These are phyloP conservation scores for Tolypocladium sp. DNA, from an alignment of 2,329 filamentous ascomycete species.

Conservation along the genomic window DNA sequence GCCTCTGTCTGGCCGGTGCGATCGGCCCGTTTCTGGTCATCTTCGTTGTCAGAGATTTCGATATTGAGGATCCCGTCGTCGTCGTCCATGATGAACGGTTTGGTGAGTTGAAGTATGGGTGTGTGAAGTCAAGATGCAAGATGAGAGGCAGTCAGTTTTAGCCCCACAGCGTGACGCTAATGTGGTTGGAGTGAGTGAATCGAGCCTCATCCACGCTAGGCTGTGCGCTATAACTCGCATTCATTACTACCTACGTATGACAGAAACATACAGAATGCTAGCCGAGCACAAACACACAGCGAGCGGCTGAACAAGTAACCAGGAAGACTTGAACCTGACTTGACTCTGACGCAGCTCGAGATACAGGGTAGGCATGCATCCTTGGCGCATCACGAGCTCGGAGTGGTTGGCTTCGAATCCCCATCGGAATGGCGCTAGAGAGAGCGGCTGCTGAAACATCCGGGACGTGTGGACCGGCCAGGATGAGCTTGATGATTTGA, in stretches of 20 bases:
- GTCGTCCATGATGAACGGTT: conserved; percentile 15
- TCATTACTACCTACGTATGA: not conserved
- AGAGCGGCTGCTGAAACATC: not conserved
- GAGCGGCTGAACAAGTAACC: not conserved
- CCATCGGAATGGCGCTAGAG: not conserved
- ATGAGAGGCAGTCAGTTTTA: not conserved
- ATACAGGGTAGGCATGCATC: not conserved
- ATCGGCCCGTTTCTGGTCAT: conserved; percentile 11
- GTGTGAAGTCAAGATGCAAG: not conserved
- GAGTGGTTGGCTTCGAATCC: not conserved
- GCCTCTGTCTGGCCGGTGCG: conserved; percentile 38
- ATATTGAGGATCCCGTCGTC: conserved; percentile 20
- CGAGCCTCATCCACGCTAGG: no score
- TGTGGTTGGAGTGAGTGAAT: no score
- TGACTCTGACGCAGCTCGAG: no score
- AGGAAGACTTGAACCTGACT: no score
- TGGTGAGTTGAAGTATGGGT: not conserved
- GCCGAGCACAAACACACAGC: not conserved
- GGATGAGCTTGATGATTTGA: not conserved
- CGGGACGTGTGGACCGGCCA: not conserved
- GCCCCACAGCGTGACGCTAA: not conserved
- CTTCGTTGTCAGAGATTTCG: conserved; percentile 21
- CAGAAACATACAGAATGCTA: not conserved
- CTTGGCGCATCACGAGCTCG: not conserved
- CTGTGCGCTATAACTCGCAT: not conserved